Percentiles rank a stretch among this genome's conserved stretches.
Evolutionary conservation across 2,329 filamentous ascomycete species (phyloP).

Genomic region (Hymenoscyphus infarciens): DNA sequence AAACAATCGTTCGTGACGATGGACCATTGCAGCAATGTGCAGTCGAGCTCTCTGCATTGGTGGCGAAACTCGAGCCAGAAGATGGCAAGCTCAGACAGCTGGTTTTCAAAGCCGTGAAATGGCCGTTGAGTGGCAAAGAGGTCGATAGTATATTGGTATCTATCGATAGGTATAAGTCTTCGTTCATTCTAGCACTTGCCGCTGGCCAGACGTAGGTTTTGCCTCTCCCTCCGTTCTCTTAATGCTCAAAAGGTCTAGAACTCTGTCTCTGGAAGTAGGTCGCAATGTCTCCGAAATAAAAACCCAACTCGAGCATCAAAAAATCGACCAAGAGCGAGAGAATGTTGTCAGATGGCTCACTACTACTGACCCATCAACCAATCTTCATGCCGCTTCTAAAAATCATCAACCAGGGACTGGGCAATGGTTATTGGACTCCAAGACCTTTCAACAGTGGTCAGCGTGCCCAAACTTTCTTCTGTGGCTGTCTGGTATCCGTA

Average conservation of each 20-base stretch:
- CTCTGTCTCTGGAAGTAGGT: no score
- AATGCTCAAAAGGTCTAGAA: no score
- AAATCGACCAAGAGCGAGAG: background rate
- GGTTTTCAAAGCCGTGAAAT: background rate
- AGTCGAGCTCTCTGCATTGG: conserved; percentile 22
- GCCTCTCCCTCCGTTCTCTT: no score
- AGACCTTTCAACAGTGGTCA: conserved; percentile 11
- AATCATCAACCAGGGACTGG: conserved; percentile 15
- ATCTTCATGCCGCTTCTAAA: conserved; percentile 15
- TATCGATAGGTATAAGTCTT: no score
- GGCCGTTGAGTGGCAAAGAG: conserved; percentile 1
- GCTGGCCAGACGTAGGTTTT: no score
- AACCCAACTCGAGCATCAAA: no score
- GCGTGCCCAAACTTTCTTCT: conserved; percentile 10
- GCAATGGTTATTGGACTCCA: conserved; percentile 16
- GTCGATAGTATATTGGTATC: background rate
- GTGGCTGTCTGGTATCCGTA: conserved; percentile 19
- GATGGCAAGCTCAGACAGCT: background rate
- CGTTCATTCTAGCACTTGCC: no score
- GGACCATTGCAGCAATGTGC: background rate
- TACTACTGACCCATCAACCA: conserved; percentile 14
- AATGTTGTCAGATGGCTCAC: background rate
- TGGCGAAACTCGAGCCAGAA: conserved; percentile 16
- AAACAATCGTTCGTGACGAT: background rate
- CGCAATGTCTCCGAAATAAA: background rate